phyloP scores from a whole-genome alignment of 1,284 basidiomycete species.

The Ganoderma leucocontextum region DNA sequence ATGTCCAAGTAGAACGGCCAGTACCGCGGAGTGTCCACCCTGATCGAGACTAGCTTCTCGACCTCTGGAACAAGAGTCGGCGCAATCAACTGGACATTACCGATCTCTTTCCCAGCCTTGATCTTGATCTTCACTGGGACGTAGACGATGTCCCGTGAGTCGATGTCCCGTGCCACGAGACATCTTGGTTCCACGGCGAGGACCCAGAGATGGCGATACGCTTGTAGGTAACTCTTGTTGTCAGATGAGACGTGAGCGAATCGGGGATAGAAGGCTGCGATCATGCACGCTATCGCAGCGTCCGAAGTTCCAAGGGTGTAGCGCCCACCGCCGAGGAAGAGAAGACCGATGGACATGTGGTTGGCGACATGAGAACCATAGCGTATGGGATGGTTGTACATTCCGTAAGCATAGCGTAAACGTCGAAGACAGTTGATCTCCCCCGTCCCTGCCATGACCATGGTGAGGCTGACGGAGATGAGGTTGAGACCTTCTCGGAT shows the following conservation, averaged over 20 bases:
- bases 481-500: constrained; percentile 91
- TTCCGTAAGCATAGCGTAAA: constrained; percentile 92
- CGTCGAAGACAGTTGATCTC: constrained; percentile 91
- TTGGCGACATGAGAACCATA: constrained; percentile 94
- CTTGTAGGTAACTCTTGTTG: constrained; percentile 92
- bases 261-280: constrained; percentile 91
- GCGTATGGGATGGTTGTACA: constrained; percentile 81
- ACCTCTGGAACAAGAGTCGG: constrained; percentile 93
- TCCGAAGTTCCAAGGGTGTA: constrained; percentile 94
- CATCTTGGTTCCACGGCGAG: constrained; percentile 95
- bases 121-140: constrained; percentile 89
- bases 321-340: constrained; percentile 94
- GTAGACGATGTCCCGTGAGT: constrained; percentile 89
- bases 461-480: constrained; percentile 84
- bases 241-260: constrained; percentile 84
- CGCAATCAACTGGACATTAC: constrained; percentile 81
- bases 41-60: constrained; percentile 79
- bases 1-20: constrained; percentile 91
- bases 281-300: constrained; percentile 89
- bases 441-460: constrained; percentile 97
- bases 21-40: constrained; percentile 92
- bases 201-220: constrained; percentile 95
- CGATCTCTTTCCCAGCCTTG: constrained; percentile 65
- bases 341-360: constrained; percentile 90
- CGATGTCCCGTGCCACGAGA: constrained; percentile 90